Conservation (phyloP, 208 protist genomes). For the Acanthamoeba culbertsoni region DNA sequence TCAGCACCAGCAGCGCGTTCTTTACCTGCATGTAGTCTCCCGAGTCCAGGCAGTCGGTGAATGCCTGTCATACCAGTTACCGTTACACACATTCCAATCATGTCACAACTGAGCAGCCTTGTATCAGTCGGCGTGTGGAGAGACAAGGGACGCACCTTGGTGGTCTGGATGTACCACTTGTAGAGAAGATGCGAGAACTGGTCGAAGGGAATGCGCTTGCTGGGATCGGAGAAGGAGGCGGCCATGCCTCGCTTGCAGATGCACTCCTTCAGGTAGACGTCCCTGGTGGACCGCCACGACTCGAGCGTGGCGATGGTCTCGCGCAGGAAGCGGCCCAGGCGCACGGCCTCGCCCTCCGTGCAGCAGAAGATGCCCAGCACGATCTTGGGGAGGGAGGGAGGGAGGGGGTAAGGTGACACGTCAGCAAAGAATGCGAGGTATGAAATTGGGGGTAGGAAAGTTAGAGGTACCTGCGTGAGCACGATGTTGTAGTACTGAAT, state of each 20-base stretch:
- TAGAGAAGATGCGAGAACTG: not conserved
- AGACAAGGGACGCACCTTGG: too few relatives aligned
- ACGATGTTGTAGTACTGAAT: conserved; percentile 67
- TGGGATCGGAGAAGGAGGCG: not conserved
- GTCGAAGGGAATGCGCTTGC: not conserved
- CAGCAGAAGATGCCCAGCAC: not conserved
- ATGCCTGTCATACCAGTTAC: too few relatives aligned
- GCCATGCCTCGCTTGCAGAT: not conserved
- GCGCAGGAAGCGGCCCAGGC: not conserved
- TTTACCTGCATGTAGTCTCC: conserved; percentile 65
- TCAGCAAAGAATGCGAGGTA: not conserved
- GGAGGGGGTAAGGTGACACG: too few relatives aligned
- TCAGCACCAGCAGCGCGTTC: conserved; percentile 7
- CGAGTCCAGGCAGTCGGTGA: conserved; percentile 25
- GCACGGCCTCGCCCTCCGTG: not conserved
- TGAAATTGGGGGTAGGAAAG: not conserved
- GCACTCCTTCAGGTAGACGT: not conserved
- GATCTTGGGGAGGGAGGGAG: too few relatives aligned
- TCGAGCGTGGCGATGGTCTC: not conserved
- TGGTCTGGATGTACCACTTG: conserved; percentile 61
- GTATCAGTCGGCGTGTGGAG: not conserved
- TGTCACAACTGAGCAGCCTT: too few relatives aligned
- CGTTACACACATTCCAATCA: too few relatives aligned
- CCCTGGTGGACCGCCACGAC: not conserved
- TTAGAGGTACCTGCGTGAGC: not conserved